These are phyloP conservation scores for Candida pini DNA, from an alignment of 805 yeast genomes.

Conservation along the genomic window DNA sequence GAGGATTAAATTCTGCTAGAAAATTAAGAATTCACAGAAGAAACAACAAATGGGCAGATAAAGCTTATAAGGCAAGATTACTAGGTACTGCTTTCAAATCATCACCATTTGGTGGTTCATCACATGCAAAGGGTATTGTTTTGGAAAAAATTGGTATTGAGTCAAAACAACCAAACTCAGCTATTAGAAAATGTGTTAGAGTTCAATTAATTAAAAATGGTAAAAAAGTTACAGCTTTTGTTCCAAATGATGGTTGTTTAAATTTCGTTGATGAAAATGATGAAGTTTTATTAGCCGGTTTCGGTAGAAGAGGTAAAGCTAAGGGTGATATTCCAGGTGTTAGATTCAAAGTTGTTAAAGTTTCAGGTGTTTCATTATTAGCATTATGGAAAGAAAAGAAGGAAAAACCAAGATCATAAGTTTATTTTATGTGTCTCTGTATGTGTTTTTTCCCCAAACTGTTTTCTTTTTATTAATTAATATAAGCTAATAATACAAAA, in stretches of 20 bases:
- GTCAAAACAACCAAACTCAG: constrained; percentile 99
- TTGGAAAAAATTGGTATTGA: constrained; percentile 99
- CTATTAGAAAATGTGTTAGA: constrained; percentile 99
- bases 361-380: constrained; percentile 98
- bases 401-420: constrained; percentile 99
- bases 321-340: constrained; percentile 99
- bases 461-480: no score
- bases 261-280: constrained; percentile 99
- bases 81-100: constrained; percentile 99
- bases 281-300: constrained; percentile 99
- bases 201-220: constrained; percentile 99
- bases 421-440: no score
- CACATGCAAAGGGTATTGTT: constrained; percentile 99
- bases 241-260: constrained; percentile 99
- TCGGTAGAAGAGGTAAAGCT: constrained; percentile 99
- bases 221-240: constrained; percentile 99
- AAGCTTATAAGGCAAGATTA: constrained; percentile 96
- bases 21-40: constrained; percentile 99
- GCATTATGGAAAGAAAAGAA: constrained; percentile 99
- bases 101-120: constrained; percentile 99
- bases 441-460: no score
- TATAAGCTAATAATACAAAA: no score
- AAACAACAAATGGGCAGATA: constrained; percentile 99
- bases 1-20: constrained; percentile 99
- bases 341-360: constrained; percentile 99